Percentiles rank a stretch among this genome's conserved stretches.
Conservation (phyloP, 2,329 filamentous ascomycete genomes). For the Lasiodiplodia citricola region DNA sequence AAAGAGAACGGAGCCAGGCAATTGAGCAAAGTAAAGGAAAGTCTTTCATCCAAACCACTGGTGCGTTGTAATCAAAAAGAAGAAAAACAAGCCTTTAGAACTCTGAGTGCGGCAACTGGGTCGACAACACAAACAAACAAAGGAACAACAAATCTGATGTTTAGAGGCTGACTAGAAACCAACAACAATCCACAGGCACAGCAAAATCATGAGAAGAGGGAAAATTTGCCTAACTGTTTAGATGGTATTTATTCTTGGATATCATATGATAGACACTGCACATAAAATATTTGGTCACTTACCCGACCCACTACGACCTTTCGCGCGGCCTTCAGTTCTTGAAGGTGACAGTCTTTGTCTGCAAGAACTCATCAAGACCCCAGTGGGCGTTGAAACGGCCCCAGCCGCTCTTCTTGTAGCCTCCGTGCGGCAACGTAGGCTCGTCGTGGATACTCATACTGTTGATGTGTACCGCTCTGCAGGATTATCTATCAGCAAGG, state of each 20-base stretch:
- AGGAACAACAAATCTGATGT: neutral
- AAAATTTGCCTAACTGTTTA: neutral
- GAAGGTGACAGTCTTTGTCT: slow-evolving; percentile 49
- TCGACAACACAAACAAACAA: neutral
- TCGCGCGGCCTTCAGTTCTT: slow-evolving; percentile 35
- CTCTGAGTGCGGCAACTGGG: neutral
- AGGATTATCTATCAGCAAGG: slow-evolving; percentile 5
- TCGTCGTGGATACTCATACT: slow-evolving; percentile 59
- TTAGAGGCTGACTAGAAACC: neutral
- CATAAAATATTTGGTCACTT: neutral
- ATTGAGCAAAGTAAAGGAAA: neutral
- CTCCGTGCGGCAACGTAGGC: slow-evolving; percentile 54
- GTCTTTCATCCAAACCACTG: neutral
- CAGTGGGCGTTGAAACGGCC: slow-evolving; percentile 53
- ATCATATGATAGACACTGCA: neutral
- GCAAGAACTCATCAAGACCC: slow-evolving; percentile 55
- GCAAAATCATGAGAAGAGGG: neutral
- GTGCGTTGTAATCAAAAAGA: neutral
- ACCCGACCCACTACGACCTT: neutral
- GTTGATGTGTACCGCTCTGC: slow-evolving; percentile 57
- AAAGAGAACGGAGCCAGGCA: neutral
- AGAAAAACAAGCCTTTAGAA: neutral
- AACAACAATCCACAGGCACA: neutral
- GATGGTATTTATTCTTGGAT: slow-evolving; percentile 5
- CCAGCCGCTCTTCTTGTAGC: slow-evolving; percentile 56